Conservation (phyloP, 164 flowering plant genomes). For the Vitis rupestris region DNA sequence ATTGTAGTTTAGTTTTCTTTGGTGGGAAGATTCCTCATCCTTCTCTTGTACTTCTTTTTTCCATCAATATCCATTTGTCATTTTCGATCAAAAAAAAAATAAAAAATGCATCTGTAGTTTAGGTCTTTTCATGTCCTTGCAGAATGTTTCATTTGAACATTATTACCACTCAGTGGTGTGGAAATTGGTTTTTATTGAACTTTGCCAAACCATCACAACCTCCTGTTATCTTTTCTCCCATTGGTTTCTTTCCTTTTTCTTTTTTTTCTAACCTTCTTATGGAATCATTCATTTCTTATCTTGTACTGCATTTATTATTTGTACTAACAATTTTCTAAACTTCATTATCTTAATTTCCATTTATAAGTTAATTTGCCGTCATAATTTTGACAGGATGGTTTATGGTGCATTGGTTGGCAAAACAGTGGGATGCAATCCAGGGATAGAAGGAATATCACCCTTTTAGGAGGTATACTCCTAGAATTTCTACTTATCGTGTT, state of each 20-base stretch:
- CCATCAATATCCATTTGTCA: too few species aligned
- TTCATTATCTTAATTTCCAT: not conserved
- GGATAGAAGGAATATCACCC: slow-evolving; percentile 25
- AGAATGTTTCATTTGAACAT: not conserved
- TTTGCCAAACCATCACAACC: not conserved
- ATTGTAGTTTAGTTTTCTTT: too few species aligned
- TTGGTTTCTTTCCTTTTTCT: not conserved
- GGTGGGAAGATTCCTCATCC: too few species aligned
- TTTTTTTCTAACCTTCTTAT: not conserved
- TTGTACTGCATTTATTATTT: not conserved
- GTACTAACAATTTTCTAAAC: not conserved
- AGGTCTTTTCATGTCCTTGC: too few species aligned
- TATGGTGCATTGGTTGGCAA: slow-evolving; percentile 47
- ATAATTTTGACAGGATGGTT: slow-evolving; percentile 27
- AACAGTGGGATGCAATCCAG: slow-evolving; percentile 26
- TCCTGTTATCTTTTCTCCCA: not conserved
- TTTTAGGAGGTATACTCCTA: slow-evolving; percentile 35
- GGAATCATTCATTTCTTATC: not conserved
- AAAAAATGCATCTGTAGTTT: too few species aligned
- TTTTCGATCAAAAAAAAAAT: too few species aligned
- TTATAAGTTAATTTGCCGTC: not conserved
- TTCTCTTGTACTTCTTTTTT: too few species aligned
- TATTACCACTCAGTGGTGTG: not conserved
- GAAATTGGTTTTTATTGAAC: not conserved
- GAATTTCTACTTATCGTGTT: not conserved